phyloP scores from a whole-genome alignment of 495 filamentous ascomycete genomes.

The Ramalina intermedia region DNA sequence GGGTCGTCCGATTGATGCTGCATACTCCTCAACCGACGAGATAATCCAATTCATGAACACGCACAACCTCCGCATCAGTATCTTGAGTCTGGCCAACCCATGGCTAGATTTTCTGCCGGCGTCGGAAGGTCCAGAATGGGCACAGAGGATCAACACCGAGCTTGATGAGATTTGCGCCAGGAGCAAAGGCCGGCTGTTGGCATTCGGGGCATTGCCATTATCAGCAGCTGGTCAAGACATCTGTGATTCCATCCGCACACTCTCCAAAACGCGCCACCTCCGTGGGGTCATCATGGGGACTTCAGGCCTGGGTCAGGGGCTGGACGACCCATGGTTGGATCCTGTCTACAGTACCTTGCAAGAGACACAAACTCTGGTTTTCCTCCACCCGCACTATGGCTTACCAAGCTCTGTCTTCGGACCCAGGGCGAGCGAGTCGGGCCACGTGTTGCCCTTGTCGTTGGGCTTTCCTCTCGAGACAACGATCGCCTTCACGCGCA shows the following conservation, averaged over 20 bases:
- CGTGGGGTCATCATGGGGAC: slow-evolving; percentile 82
- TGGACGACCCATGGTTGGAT: slow-evolving; percentile 64
- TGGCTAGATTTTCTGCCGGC: slow-evolving; percentile 81
- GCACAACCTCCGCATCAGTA: slow-evolving; percentile 67
- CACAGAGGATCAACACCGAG: slow-evolving; percentile 59
- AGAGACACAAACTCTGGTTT: slow-evolving; percentile 47
- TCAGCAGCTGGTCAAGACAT: slow-evolving; percentile 48
- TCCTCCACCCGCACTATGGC: slow-evolving; percentile 91
- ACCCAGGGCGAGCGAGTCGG: slow-evolving; percentile 52
- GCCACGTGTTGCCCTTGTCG: slow-evolving; percentile 76
- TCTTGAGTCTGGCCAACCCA: slow-evolving; percentile 85
- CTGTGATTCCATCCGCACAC: slow-evolving; percentile 46
- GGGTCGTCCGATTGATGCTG: slow-evolving; percentile 61
- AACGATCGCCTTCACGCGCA: slow-evolving; percentile 76
- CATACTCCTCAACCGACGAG: slow-evolving; percentile 54
- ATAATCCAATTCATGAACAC: slow-evolving; percentile 80
- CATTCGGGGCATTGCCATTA: slow-evolving; percentile 70
- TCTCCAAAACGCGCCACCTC: slow-evolving; percentile 46
- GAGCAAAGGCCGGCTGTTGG: slow-evolving; percentile 50
- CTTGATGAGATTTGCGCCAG: slow-evolving; percentile 50
- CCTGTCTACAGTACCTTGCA: slow-evolving; percentile 57
- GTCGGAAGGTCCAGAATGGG: slow-evolving; percentile 43
- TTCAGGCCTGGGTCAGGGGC: slow-evolving; percentile 60
- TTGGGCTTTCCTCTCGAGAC: slow-evolving; percentile 90
- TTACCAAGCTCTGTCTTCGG: slow-evolving; percentile 70